Evolutionary conservation across 805 yeast genomes (phyloP).

Genomic region (Scheffersomyces stipitis): DNA sequence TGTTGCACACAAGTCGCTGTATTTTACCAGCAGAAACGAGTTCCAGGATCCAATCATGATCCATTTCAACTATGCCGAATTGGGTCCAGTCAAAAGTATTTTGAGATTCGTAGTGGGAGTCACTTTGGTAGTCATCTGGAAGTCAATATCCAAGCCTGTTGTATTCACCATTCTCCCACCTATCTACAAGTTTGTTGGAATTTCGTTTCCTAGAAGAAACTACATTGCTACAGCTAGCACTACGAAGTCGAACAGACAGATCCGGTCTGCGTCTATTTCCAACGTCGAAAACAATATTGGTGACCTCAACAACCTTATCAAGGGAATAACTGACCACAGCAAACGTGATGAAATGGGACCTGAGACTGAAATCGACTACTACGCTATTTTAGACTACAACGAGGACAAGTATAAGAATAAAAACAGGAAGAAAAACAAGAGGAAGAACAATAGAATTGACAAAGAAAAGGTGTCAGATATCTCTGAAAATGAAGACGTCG

Average conservation of each 20-base stretch:
- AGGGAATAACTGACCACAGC: conserved; percentile 20
- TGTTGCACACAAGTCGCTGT: conserved; percentile 36
- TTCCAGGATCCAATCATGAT: conserved; percentile 34
- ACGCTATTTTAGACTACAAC: conserved; percentile 39
- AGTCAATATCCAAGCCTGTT: conserved; percentile 66
- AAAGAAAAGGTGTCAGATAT: neutral
- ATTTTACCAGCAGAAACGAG: conserved; percentile 18
- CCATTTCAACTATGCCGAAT: conserved; percentile 38
- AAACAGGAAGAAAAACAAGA: neutral
- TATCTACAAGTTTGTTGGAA: conserved; percentile 44
- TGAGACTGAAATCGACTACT: conserved; percentile 39
- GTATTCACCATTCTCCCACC: conserved; percentile 60
- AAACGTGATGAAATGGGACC: conserved; percentile 33
- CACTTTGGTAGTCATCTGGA: conserved; percentile 66
- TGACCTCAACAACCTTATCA: conserved; percentile 24
- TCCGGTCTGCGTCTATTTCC: conserved; percentile 40
- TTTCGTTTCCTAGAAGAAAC: conserved; percentile 39
- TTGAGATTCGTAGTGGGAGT: conserved; percentile 65
- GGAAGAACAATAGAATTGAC: neutral
- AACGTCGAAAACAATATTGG: conserved; percentile 30
- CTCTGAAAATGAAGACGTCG: neutral
- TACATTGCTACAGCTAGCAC: conserved; percentile 40
- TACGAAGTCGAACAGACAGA: conserved; percentile 27
- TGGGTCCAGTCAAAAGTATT: conserved; percentile 43
- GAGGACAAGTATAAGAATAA: conserved; percentile 3